Base-by-base conservation (phyloP, 2,329 filamentous ascomycete species). In the Pleomassaria siparia region DNA sequence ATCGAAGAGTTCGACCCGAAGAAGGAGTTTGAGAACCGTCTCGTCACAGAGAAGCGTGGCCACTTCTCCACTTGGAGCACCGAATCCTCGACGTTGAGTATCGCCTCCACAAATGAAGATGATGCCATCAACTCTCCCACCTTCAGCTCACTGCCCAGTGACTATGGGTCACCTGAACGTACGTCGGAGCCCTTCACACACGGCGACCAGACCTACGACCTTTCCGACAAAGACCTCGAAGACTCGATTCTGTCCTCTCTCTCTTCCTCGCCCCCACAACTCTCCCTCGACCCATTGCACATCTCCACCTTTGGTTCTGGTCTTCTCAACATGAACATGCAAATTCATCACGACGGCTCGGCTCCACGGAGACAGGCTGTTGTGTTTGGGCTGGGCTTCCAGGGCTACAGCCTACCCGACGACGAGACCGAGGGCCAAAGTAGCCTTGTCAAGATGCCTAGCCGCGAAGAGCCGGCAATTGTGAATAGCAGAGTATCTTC, bases 1-100 rank as follows among this genome's bases (percentile, higher is more conserved):
- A 49, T 53, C 8, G 12, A 25, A 28, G 20, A 25, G n/a, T 10
- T 22, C 10, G 43, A 29, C 42, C 46, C 9, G 39, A 28, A 50
- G 11, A 46, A 55, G 11, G 45, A 57, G 22, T 13, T 49, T 13
- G 50, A 49, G 15, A 21, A 46, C 16, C 45, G 55, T 11, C 51
- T 57, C 4, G 40, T 50, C 16, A 43, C 54, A n/a, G 59, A 63
- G 20, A 51, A 53, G 18, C 59, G 52, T 18, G 66, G 64, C 20
- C 64, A 69, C 44, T 69, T 69, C 53, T 69, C 66, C 2, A 60
- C 56, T 1, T 69, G 64, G 64, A 68, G 62, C 50, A 53, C 55
- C 41, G 59, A 60, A 20, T 67, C 63, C 4, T 50, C 52, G 11
- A 50, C 53, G 21, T 62, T 56, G 47, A 66, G 56, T 45, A 58